Conservation (phyloP, 169 alveolate genomes). For the Theileria luwenshuni region DNA sequence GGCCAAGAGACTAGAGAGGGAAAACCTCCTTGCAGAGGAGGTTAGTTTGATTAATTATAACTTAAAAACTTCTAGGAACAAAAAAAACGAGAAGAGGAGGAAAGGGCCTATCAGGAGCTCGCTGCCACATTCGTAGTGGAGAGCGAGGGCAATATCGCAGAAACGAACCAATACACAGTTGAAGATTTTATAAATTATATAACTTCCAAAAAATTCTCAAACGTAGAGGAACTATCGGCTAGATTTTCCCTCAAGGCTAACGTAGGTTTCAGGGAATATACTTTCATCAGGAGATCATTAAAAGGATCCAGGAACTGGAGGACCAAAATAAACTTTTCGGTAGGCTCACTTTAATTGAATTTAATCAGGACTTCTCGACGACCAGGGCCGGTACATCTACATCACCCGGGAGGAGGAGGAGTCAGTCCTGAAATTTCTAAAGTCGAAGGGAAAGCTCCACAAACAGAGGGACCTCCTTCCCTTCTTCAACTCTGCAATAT, state of each 20-base stretch:
- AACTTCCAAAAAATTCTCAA: conserved; percentile 40
- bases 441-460: conserved; percentile 50
- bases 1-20: conserved; percentile 47
- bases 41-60: not conserved
- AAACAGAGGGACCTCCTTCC: conserved; percentile 34
- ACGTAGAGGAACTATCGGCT: conserved; percentile 56
- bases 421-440: conserved; percentile 24
- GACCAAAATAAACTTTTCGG: conserved; percentile 59
- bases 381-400: conserved; percentile 61
- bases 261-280: not conserved
- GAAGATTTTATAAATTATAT: conserved; percentile 57
- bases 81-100: conserved; percentile 33
- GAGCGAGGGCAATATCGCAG: conserved; percentile 44
- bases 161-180: conserved; percentile 19
- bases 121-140: conserved; percentile 51
- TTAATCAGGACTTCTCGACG: conserved; percentile 36
- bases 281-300: conserved; percentile 33
- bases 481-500: conserved; percentile 42
- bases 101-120: conserved; percentile 46
- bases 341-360: not conserved
- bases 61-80: conserved; percentile 28
- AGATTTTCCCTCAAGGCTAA: conserved; percentile 35
- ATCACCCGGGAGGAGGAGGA: conserved; percentile 56
- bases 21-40: conserved; percentile 40
- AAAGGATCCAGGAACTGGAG: conserved; percentile 53